Evolutionary conservation across 352 stramenopile species (phyloP), one percentile per base, ranked within the genome.

Genomic region (Phytophthora uliginosa): DNA sequence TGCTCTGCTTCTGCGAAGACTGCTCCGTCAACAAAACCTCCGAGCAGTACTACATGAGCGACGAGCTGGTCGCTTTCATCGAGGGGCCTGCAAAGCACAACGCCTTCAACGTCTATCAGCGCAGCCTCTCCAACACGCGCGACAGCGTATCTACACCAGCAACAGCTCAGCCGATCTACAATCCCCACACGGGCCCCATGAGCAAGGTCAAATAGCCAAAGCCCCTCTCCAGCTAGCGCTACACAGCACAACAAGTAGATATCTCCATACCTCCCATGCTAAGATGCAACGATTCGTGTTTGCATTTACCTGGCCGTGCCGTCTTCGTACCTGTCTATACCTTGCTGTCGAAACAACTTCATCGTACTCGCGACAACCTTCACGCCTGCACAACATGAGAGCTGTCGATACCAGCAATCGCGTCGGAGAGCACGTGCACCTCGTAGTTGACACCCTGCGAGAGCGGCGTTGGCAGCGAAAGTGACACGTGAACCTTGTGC

Each of bases 1-100:
- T 97, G 48, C 86, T 97, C 40, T 95, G 88, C 76, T 97, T 94
- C 74, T 95, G 90, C 59, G 85, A 96, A 69, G 88, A 95, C 77
- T 93, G 85, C 83, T 88, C 89, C 59, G 83, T 95, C 33, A 95
- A 93, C 75, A 91, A 93, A 59, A 78, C 71, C 50, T 89, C 88
- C 3, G 78, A 88, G 60, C 83, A 85, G 66, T 95, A 93, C 78
- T 95, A 91, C 79, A 95, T 95, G 88, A 93, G 84, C 55, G 85
- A 95, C 67, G 85, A 95, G 54, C 82, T 95, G 4, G 79, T 95
- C 17, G 84, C 86, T n/a, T 95, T 83, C 70, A 91, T 95, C 42
- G 85, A 95, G 42, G 88, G 84, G 0, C 84, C 88, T 15, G 84
- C 85, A 53, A 93, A 93, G 82, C 90, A 91, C 72, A 89, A 88